Percentiles rank a stretch among this genome's conserved stretches.
Evolutionary conservation across 495 filamentous ascomycete species (phyloP).

Genomic region (Aspergillus homomorphus): DNA sequence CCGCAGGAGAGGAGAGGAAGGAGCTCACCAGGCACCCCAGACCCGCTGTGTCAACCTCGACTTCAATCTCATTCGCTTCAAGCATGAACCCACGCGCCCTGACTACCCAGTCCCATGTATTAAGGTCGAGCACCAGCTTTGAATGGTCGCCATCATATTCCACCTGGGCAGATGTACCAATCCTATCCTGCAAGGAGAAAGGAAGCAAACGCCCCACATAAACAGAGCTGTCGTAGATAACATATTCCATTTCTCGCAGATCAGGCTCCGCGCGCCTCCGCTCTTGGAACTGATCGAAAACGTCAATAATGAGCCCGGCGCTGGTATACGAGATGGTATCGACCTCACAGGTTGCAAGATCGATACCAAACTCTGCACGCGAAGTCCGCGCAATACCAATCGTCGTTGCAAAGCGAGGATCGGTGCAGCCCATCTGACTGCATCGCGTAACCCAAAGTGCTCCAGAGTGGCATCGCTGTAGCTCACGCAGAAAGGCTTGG

Average conservation of each 20-base stretch:
- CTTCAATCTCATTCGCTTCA: too few species aligned
- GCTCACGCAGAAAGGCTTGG: not conserved
- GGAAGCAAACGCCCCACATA: not conserved
- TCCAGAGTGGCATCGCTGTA: not conserved
- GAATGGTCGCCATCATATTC: too few species aligned
- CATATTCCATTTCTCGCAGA: not conserved
- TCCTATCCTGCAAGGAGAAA: too few species aligned
- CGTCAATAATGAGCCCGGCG: not conserved
- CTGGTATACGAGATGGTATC: not conserved
- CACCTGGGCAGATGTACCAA: too few species aligned
- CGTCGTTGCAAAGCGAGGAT: not conserved
- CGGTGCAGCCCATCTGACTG: conserved; percentile 1
- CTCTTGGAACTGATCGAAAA: not conserved
- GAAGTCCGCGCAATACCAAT: not conserved
- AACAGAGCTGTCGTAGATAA: not conserved
- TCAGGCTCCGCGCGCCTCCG: not conserved
- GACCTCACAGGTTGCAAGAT: not conserved
- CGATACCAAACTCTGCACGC: conserved; percentile 1
- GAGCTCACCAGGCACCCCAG: too few species aligned
- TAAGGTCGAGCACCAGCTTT: too few species aligned
- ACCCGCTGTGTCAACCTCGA: too few species aligned
- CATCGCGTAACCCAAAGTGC: conserved; percentile 6
- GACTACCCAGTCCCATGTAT: too few species aligned
- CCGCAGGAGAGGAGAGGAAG: too few species aligned
- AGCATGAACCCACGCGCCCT: too few species aligned